phyloP scores from a whole-genome alignment of 257 asterid genomes.

The Solanum clarkiae region DNA sequence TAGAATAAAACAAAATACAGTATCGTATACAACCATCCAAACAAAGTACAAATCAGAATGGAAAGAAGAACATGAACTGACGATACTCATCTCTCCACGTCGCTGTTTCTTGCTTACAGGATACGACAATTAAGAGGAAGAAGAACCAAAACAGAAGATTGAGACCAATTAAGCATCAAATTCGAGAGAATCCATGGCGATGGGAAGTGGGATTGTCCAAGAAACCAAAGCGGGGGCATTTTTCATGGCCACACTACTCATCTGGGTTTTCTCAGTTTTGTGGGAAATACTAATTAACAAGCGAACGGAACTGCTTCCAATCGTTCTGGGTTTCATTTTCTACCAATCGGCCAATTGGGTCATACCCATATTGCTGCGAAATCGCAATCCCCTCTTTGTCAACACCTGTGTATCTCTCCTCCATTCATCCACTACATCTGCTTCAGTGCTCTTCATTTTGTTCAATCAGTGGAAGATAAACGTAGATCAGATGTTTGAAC shows the following conservation, averaged over 20 bases:
- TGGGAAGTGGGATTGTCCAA: background rate
- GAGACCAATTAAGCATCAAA: background rate
- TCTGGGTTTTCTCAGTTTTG: conserved; percentile 69
- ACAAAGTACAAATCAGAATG: background rate
- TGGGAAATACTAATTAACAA: conserved; percentile 62
- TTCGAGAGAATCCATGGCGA: conserved; percentile 19
- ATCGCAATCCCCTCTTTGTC: conserved; percentile 68
- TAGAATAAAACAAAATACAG: background rate
- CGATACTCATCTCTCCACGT: background rate
- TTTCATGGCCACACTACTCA: conserved; percentile 64
- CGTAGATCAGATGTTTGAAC: conserved; percentile 50
- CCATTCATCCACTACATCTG: conserved; percentile 69
- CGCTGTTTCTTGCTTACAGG: background rate
- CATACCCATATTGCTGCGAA: conserved; percentile 31
- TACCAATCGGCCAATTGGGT: conserved; percentile 65
- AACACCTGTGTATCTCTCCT: conserved; percentile 87
- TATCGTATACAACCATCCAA: background rate
- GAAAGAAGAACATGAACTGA: background rate
- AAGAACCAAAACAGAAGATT: background rate
- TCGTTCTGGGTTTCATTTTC: conserved; percentile 49
- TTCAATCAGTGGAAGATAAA: conserved; percentile 35
- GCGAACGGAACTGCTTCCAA: conserved; percentile 45
- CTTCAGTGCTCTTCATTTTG: conserved; percentile 47
- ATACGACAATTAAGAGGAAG: background rate
- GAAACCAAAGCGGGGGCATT: conserved; percentile 12